Conservation (phyloP, 331 rosid species). For the Quercus tomentella region DNA sequence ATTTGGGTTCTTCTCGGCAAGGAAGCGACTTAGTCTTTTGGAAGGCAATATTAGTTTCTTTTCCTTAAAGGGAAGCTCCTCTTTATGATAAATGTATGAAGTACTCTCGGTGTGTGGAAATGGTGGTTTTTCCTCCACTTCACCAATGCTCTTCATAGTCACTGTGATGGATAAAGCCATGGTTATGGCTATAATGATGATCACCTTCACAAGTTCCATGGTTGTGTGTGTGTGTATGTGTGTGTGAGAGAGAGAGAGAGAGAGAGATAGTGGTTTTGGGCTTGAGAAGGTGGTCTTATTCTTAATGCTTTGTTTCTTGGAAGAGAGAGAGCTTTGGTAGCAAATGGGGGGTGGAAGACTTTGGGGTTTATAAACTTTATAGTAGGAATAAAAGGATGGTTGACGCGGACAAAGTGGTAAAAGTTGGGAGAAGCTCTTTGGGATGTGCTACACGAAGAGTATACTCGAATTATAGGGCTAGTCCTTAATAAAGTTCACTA, state of each 20-base stretch:
- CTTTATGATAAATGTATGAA: neutral
- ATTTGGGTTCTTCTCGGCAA: conserved; percentile 42
- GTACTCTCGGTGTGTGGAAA: neutral
- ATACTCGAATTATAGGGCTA: conserved; percentile 31
- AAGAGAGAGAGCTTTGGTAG: conserved; percentile 15
- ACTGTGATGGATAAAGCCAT: conserved; percentile 72
- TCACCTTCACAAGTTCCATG: conserved; percentile 59
- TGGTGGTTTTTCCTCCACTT: conserved; percentile 5
- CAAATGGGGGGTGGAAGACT: conserved; percentile 31
- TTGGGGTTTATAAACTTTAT: conserved; percentile 32
- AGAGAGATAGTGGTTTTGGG: neutral
- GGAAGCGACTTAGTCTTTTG: conserved; percentile 53
- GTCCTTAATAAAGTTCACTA: conserved; percentile 20
- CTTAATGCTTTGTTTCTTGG: conserved; percentile 19
- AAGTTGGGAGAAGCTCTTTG: conserved; percentile 25
- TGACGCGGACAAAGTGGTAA: conserved; percentile 73
- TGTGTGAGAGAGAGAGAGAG: neutral
- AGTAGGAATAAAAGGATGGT: conserved; percentile 36
- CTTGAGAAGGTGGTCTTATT: conserved; percentile 1
- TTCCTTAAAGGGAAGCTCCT: neutral
- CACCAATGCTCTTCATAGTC: conserved; percentile 30
- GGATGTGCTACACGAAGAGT: conserved; percentile 44
- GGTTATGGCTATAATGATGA: conserved; percentile 55
- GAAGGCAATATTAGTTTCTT: conserved; percentile 29
- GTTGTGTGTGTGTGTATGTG: conserved; percentile 22